A percentile compares a stretch with the other conserved stretches of the same genome.
These are phyloP conservation scores for Lagerstroemia speciosa DNA, from an alignment of 345 rosid species.

Conservation along the genomic window DNA sequence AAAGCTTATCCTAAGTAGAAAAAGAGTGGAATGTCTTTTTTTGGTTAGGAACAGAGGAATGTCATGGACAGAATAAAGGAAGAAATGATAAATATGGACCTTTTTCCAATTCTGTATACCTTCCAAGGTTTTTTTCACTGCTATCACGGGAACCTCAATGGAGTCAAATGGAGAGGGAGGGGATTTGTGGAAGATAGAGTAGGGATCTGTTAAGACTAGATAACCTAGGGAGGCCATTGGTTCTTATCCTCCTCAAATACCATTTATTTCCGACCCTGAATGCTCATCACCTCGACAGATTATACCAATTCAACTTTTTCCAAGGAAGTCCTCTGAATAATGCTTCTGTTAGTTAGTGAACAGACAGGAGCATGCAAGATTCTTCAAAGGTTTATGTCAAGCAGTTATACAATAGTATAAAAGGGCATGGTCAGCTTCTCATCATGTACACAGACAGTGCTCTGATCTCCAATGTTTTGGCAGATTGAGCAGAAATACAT, in stretches of 20 bases:
- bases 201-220: not conserved
- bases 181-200: not conserved
- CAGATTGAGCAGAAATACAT: too few species aligned
- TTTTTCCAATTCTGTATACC: not conserved
- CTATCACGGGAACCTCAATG: not conserved
- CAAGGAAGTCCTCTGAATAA: too few species aligned
- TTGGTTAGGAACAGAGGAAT: too few species aligned
- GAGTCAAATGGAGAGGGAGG: not conserved
- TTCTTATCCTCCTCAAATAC: not conserved
- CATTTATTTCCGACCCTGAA: not conserved
- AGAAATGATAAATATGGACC: not conserved
- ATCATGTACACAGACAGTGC: too few species aligned
- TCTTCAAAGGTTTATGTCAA: not conserved
- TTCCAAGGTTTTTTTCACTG: not conserved
- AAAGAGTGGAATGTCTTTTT: too few species aligned
- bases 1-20: constrained; percentile 55
- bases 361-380: not conserved
- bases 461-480: too few species aligned
- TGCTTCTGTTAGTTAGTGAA: not conserved
- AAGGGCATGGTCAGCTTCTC: not conserved
- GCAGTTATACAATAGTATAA: not conserved
- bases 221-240: not conserved
- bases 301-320: not conserved
- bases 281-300: not conserved
- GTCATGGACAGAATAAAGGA: too few species aligned